Base-by-base conservation (phyloP, 225 moss, liverwort and hornwort species). In the Straminergon stramineum region DNA sequence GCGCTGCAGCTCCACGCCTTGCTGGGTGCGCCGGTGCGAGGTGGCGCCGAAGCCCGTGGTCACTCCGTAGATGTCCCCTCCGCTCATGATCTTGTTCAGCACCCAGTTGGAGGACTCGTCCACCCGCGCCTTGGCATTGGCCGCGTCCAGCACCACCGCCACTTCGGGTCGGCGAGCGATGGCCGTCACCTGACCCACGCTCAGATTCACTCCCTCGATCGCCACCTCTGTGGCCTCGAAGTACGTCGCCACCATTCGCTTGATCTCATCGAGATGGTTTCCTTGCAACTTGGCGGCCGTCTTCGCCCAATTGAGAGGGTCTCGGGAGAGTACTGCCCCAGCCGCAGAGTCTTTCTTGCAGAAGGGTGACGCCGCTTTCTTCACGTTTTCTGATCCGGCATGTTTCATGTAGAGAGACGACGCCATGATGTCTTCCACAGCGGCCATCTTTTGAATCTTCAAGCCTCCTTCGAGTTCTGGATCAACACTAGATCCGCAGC, bases 1-100 rank as follows among this genome's bases (percentile, higher is more conserved):
- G 8, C 81, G 84, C 53, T 92, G 92, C 5, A 92, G 89, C 84
- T 90, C 92, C 52, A 87, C 91, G 26, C 89, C 91, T 35, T 91
- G 86, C 61, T 91, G 87, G 34, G 89, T 92, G 17, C 92, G 84
- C 17, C 92, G 92, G 57, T 92, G 86, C 3, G 89, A 89, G 41
- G 89, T 92, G 75, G 90, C 89, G 45, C 92, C 92, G 66, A 91
- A 92, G 7, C 89, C 86, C 1, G 64, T 86, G 77, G 86, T 86
- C 2, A 86, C 86, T 27, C 77, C 77, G 31, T 86, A 86, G 52
- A 86, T 86, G 52, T 77, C 86, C 14, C 86, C 84, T 15, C 86
- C 86, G 86, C 62, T 77, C 86, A 86, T 86, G 52, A 86, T 86
- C 52, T 77, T 86, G 53, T 32, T 64, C 31, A 77, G 86, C 76